Conservation (phyloP, 768 basidiomycete genomes). For the Termitomyces sp. region DNA sequence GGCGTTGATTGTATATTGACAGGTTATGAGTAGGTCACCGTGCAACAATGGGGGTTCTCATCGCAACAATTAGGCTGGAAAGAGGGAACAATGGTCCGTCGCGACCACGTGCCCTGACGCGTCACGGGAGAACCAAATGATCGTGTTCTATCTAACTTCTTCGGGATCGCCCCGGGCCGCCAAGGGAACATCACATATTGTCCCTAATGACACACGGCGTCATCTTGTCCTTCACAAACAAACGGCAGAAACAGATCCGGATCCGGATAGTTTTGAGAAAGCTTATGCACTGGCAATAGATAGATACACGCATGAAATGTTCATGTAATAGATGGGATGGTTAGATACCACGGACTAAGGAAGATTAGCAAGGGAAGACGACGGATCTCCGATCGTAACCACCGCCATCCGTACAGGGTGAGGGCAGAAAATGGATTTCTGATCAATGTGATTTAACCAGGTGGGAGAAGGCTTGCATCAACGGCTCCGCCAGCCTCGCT, state of each 20-base stretch:
- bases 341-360: too few relatives aligned
- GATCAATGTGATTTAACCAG: constrained; percentile 54
- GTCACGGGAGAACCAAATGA: constrained; percentile 33
- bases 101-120: constrained; percentile 49
- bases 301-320: neutral
- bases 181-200: too few relatives aligned
- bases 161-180: too few relatives aligned
- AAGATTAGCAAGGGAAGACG: too few relatives aligned
- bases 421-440: neutral
- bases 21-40: neutral
- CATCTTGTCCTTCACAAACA: neutral
- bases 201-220: too few relatives aligned
- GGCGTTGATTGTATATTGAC: neutral
- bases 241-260: neutral
- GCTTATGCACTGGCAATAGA: neutral
- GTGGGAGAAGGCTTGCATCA: constrained; percentile 91
- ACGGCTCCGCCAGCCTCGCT: constrained; percentile 50
- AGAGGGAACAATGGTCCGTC: constrained; percentile 11
- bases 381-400: too few relatives aligned
- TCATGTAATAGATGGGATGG: neutral
- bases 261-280: neutral
- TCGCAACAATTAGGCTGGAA: neutral
- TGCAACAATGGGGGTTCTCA: constrained; percentile 10
- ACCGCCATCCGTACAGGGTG: neutral
- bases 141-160: constrained; percentile 2